Evolutionary conservation across 306 rosid species (phyloP).

Genomic region (Sesbania bispinosa): DNA sequence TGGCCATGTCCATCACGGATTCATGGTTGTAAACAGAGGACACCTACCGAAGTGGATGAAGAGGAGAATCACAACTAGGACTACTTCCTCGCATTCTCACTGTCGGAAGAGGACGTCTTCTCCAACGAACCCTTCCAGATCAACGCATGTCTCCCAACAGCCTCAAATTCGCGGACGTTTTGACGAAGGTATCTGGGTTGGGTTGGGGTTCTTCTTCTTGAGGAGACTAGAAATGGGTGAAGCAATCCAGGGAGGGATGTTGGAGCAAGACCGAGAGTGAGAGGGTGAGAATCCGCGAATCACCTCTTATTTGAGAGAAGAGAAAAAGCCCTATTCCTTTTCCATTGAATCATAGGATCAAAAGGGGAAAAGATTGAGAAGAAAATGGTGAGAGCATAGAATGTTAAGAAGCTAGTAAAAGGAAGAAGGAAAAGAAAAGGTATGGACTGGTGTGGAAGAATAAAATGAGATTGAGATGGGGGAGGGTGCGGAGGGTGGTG

Average conservation of each 20-base stretch:
- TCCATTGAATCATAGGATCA: constrained; percentile 41
- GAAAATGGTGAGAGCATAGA: not conserved
- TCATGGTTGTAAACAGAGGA: too few relatives aligned
- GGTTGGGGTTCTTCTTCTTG: constrained; percentile 44
- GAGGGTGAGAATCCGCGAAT: constrained; percentile 92
- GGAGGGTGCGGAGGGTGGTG: too few relatives aligned
- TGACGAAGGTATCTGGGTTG: constrained; percentile 35
- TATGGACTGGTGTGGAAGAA: not conserved
- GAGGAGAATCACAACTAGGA: too few relatives aligned
- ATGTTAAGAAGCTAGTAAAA: not conserved
- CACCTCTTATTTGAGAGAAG: constrained; percentile 80
- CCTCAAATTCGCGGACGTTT: constrained; percentile 77
- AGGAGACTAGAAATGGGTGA: constrained; percentile 69
- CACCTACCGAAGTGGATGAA: too few relatives aligned
- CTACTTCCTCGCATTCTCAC: too few relatives aligned
- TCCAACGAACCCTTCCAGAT: too few relatives aligned
- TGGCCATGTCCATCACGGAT: too few relatives aligned
- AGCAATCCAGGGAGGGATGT: constrained; percentile 58
- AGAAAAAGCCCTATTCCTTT: constrained; percentile 89
- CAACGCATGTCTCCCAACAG: constrained; percentile 84
- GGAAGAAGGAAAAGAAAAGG: not conserved
- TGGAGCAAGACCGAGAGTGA: constrained; percentile 73
- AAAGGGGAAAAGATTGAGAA: not conserved
- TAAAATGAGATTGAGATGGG: too few relatives aligned
- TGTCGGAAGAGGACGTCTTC: too few relatives aligned